Base-by-base conservation (phyloP, 306 rosid species). In the Bauhinia variegata region DNA sequence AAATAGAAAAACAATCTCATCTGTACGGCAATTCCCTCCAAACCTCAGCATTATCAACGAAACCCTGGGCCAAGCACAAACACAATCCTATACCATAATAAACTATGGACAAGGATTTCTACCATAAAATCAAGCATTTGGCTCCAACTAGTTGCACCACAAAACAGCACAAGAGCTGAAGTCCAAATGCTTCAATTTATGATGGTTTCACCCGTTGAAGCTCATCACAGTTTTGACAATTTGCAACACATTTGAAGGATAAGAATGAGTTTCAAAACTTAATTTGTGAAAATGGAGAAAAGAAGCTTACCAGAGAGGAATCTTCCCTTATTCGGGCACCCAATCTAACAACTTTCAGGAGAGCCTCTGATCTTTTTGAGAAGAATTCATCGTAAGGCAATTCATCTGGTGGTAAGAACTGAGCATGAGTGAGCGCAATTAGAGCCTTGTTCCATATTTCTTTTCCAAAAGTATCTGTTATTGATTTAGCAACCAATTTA, bases 351-450 rank as follows among this genome's bases (percentile, higher is more conserved):
- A 72, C 78, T 78, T 68, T 85, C 47, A 93, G 48, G 49, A 93
- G 96, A 78, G 95, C 87, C 67, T 85, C 95, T 10, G 96, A 93
- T 84, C 97, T 86, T 88, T 82, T 83, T 9, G 89, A 81, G 72
- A 75, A 72, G 82, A 93, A 93, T 31, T 90, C 97, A 1, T 88
- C 97, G 50, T 93, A 93, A 41, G 95, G 84, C 71, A 90, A 68
- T 55, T 85, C 96, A 85, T 93, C 99, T 3, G 95, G 97, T 51
- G 99, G 97, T 38, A 96, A 88, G 69, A 90, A 85, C 81, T 90
- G 97, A 51, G 91, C 97, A 63, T 93, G 97, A 51, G 97, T 90
- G 33, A 93, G 92, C 56, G 87, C 91, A 53, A 93, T 78, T 72
- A 88, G 69, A 62, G 99, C 97, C 82, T 83, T 86, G 69, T 77